Percentiles rank a stretch among this genome's conserved stretches.
Conservation (phyloP, 1,284 basidiomycete species). For the Apiotrichum montevideense region DNA sequence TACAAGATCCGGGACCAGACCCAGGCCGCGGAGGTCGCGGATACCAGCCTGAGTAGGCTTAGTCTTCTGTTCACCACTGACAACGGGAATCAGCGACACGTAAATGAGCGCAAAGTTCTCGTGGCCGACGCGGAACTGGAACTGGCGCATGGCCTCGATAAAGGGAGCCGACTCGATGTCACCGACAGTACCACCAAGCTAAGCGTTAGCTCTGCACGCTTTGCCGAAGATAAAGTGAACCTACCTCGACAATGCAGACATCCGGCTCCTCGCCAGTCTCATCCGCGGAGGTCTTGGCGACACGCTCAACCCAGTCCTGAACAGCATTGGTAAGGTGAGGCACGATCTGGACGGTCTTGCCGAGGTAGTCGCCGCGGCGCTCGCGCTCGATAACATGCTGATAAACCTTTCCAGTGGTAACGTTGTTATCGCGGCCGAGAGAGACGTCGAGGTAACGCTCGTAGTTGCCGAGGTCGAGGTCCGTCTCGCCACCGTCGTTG, state of each 20-base stretch:
- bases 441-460: conserved; percentile 96
- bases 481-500: conserved; percentile 97
- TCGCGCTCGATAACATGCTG: conserved; percentile 95
- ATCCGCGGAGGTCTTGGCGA: conserved; percentile 88
- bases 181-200: conserved; percentile 94
- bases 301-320: conserved; percentile 97
- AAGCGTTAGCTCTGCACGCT: not conserved
- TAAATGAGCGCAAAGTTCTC: conserved; percentile 98
- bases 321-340: conserved; percentile 96
- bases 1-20: conserved; percentile 86
- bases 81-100: conserved; percentile 95
- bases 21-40: conserved; percentile 86
- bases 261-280: conserved; percentile 90
- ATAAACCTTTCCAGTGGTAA: conserved; percentile 98
- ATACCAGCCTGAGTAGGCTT: conserved; percentile 98
- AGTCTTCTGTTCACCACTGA: conserved; percentile 98
- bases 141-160: conserved; percentile 97
- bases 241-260: conserved; percentile 90
- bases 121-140: conserved; percentile 96
- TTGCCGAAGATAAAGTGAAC: conserved; percentile 28
- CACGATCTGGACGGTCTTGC: conserved; percentile 96
- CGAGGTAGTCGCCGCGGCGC: conserved; percentile 93
- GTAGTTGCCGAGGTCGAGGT: conserved; percentile 96
- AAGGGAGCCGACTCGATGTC: conserved; percentile 97
- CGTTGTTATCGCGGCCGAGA: conserved; percentile 89